Percentiles rank a stretch among this genome's conserved stretches.
Evolutionary conservation across 140 eudicot species (phyloP).

Genomic region (Oenanthe javanica): DNA sequence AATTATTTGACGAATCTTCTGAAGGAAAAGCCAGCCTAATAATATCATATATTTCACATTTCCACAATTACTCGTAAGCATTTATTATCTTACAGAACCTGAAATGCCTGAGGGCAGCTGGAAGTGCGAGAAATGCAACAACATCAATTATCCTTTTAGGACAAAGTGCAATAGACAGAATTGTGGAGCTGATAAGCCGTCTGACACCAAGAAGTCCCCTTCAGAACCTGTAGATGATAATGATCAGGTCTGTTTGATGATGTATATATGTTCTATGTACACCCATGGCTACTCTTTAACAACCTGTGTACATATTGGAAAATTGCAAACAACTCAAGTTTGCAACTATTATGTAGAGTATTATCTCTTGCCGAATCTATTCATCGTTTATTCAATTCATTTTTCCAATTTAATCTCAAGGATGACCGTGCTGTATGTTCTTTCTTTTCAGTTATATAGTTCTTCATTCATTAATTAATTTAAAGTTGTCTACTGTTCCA

Average conservation of each 20-base stretch:
- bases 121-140: conserved; percentile 85
- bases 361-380: neutral
- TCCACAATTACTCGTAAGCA: neutral
- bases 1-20: neutral
- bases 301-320: conserved; percentile 16
- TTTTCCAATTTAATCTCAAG: conserved; percentile 1
- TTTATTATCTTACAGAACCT: conserved; percentile 39
- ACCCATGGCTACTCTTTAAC: conserved; percentile 7
- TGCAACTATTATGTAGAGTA: neutral
- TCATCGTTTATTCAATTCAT: neutral
- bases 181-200: conserved; percentile 91
- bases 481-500: conserved; percentile 83
- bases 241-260: conserved; percentile 74
- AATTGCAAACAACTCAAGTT: conserved; percentile 16
- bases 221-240: conserved; percentile 46
- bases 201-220: conserved; percentile 47
- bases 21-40: neutral
- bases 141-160: conserved; percentile 82
- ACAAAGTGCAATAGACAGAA: conserved; percentile 90
- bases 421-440: conserved; percentile 1
- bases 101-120: conserved; percentile 95
- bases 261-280: conserved; percentile 14
- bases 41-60: neutral
- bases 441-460: conserved; percentile 7
- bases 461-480: conserved; percentile 35